phyloP scores from a whole-genome alignment of 805 yeast genomes.

The Saccharomyces mikatae region DNA sequence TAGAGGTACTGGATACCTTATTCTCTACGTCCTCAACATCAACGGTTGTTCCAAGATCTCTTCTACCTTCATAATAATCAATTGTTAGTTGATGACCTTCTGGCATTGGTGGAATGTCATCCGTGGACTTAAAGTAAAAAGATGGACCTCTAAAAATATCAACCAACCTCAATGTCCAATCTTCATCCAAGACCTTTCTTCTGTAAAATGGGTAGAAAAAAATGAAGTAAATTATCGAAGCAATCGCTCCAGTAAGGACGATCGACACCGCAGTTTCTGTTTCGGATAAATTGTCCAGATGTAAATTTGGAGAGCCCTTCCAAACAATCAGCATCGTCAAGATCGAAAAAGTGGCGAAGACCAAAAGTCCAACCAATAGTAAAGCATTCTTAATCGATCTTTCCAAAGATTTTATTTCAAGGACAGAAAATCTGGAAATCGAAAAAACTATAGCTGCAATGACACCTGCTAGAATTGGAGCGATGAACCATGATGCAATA shows the following conservation, averaged over 20 bases:
- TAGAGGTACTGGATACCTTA: slow-evolving; percentile 2
- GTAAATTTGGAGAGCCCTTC: slow-evolving; percentile 70
- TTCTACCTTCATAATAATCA: slow-evolving; percentile 61
- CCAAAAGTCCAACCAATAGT: slow-evolving; percentile 49
- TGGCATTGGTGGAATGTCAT: slow-evolving; percentile 60
- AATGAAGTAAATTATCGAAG: slow-evolving; percentile 41
- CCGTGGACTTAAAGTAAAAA: slow-evolving; percentile 45
- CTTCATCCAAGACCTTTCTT: slow-evolving; percentile 52
- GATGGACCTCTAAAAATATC: slow-evolving; percentile 51
- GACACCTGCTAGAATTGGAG: slow-evolving; percentile 61
- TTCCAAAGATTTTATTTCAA: slow-evolving; percentile 41
- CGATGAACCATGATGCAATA: slow-evolving; percentile 74
- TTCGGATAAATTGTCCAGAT: slow-evolving; percentile 44
- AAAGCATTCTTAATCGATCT: slow-evolving; percentile 48
- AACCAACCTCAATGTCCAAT: slow-evolving; percentile 57
- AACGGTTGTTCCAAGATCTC: slow-evolving; percentile 17
- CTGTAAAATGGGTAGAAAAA: slow-evolving; percentile 55
- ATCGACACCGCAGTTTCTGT: slow-evolving; percentile 51
- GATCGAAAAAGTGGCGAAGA: slow-evolving; percentile 50
- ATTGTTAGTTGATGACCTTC: slow-evolving; percentile 46
- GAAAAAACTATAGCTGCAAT: slow-evolving; percentile 54
- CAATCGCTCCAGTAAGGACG: slow-evolving; percentile 57
- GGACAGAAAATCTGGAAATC: slow-evolving; percentile 49
- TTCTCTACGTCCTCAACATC: slow-evolving; percentile 11
- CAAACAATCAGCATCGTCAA: slow-evolving; percentile 71